Base-by-base conservation (phyloP, 345 rosid genomes). In the Citrus australasica region DNA sequence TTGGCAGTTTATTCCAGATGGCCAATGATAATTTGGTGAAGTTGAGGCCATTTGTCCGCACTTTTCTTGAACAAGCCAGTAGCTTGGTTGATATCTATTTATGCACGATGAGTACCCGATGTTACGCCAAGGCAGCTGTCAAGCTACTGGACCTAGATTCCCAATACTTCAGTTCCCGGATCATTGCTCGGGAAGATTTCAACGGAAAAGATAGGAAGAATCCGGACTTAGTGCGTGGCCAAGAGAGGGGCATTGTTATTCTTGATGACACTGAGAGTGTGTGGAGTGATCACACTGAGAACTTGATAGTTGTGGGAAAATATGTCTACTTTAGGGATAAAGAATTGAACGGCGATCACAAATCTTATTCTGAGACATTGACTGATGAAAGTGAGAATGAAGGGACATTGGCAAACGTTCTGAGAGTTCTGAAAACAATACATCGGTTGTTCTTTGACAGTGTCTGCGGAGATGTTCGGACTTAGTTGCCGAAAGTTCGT, bases 61-160 rank as follows among this genome's bases (percentile, higher is more conserved):
- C 38, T 13, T 80, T 83, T 60, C 78, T 83, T 4, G 9, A 80
- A 19, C 48, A 69, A 65, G 81, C 76, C 5, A 73, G 74, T 27
- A 32, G 58, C 40, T 73, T 74, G 83, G 74, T 83, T 24, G 70
- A 83, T 38, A 62, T 83, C n/a, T 74, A 77, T 62, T 33, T 73
- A 17, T 73, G 59, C 69, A 73, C 81, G 4, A 80, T 64, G 82
- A 70, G 78, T 33, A 4, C 55, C 21, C 62, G 75, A 70, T 10
- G 3, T 10, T 74, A 67, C 53, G 82, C 58, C 27, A 0, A 27
- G 14, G 7, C 19, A 14, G 33, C 33, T 4, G 64, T 32, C 9
- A n/a, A 40, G 67, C 35, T 79, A 42, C 74, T 79, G 24, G 78
- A 79, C 17, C 82, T 53, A 3, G 58, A 73, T 24, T 27, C 66